These are phyloP conservation scores for Vitis hybrid DNA, from an alignment of 177 flowering plant genomes.

Conservation along the genomic window DNA sequence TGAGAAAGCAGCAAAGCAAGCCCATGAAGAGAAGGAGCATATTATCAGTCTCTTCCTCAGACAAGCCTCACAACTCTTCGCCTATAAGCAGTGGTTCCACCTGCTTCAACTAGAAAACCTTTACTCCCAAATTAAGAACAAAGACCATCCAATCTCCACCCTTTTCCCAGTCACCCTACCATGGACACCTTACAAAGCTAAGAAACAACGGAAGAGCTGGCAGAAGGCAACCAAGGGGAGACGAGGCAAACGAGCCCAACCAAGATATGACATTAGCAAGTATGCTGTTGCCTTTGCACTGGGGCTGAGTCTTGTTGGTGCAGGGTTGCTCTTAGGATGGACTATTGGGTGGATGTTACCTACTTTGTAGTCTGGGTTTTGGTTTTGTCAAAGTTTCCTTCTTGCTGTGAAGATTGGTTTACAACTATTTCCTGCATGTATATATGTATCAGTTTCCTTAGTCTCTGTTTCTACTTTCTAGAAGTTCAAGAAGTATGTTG, in stretches of 20 bases:
- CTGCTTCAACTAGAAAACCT: conserved; percentile 72
- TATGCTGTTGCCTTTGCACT: conserved; percentile 47
- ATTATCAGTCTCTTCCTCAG: conserved; percentile 72
- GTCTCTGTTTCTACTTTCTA: neutral
- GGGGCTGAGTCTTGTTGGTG: conserved; percentile 59
- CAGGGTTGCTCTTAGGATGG: conserved; percentile 63
- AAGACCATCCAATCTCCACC: conserved; percentile 37
- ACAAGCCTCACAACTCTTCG: conserved; percentile 90
- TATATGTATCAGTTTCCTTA: neutral
- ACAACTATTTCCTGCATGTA: conserved; percentile 1
- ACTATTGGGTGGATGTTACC: conserved; percentile 62
- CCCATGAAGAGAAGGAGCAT: conserved; percentile 76
- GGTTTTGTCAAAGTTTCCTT: neutral
- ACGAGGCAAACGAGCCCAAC: conserved; percentile 19
- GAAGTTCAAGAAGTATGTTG: neutral
- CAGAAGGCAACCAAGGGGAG: conserved; percentile 33
- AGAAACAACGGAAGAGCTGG: conserved; percentile 36
- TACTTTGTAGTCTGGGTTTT: conserved; percentile 6
- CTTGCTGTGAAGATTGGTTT: conserved; percentile 17
- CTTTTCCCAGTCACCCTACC: conserved; percentile 49
- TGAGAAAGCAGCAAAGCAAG: conserved; percentile 74
- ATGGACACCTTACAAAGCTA: conserved; percentile 43
- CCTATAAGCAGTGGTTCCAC: conserved; percentile 85
- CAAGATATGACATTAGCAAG: conserved; percentile 25
- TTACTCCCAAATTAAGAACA: conserved; percentile 48